phyloP scores from a whole-genome alignment of 2,329 filamentous ascomycete genomes.

The Davidsoniella virescens region DNA sequence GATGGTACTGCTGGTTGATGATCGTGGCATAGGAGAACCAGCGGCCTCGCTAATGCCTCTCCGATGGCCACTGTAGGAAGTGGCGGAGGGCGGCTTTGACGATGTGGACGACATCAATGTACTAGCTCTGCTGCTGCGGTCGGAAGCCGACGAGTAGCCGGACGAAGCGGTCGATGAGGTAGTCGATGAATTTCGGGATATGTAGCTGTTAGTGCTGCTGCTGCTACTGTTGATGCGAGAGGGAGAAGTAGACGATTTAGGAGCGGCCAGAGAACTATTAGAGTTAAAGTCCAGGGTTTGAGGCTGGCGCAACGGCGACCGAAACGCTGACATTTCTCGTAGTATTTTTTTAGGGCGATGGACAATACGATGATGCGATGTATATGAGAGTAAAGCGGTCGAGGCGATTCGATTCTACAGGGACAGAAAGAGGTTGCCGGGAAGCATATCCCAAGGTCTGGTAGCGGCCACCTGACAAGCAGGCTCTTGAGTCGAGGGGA shows the following conservation, averaged over 20 bases:
- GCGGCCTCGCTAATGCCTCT: constrained; percentile 61
- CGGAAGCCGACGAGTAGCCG: constrained; percentile 44
- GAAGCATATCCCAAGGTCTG: not conserved
- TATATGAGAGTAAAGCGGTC: not conserved
- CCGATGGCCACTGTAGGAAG: constrained; percentile 39
- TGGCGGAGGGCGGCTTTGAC: constrained; percentile 29
- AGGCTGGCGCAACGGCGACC: constrained; percentile 20
- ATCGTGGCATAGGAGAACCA: constrained; percentile 28
- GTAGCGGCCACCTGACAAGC: not conserved
- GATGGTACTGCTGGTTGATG: constrained; percentile 5
- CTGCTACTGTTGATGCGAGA: constrained; percentile 1
- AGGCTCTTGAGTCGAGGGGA: too few species aligned
- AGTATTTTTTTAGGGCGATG: not conserved
- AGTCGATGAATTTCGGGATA: constrained; percentile 50
- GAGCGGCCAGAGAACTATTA: constrained; percentile 21
- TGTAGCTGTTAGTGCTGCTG: not conserved
- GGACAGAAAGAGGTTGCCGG: not conserved
- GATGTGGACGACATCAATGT: constrained; percentile 43
- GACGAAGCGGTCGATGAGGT: constrained; percentile 58
- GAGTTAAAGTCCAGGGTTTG: constrained; percentile 19
- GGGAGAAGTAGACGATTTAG: constrained; percentile 17
- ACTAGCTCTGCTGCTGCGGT: constrained; percentile 41
- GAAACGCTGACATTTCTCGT: constrained; percentile 24
- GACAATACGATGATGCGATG: not conserved
- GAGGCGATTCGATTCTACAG: constrained; percentile 1